These are phyloP conservation scores for Pholiota conissans DNA, from an alignment of 768 basidiomycete genomes.

Conservation along the genomic window DNA sequence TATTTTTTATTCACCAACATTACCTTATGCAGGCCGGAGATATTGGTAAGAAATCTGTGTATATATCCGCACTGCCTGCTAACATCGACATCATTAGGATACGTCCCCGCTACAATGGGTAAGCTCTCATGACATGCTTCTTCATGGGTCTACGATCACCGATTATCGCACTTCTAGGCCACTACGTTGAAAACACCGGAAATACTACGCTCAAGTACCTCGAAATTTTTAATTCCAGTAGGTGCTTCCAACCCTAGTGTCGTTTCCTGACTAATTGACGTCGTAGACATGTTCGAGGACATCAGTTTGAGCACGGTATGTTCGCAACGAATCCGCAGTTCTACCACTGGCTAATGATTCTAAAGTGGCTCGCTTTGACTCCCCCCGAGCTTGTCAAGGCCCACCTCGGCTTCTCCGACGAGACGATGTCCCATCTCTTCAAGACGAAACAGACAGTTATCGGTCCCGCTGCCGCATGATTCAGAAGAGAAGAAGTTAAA, in stretches of 20 bases:
- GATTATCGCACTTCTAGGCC: slow-evolving; percentile 36
- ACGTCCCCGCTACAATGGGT: slow-evolving; percentile 61
- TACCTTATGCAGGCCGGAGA: slow-evolving; percentile 65
- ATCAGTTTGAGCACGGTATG: slow-evolving; percentile 42
- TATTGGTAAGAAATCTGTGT: slow-evolving; percentile 37
- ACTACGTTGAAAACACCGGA: slow-evolving; percentile 69
- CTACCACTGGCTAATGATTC: not conserved
- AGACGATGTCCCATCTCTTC: slow-evolving; percentile 47
- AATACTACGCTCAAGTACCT: slow-evolving; percentile 58
- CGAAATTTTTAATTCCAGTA: slow-evolving; percentile 60
- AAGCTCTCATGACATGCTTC: not conserved
- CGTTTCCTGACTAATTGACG: not conserved
- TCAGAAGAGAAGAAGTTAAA: slow-evolving; percentile 5
- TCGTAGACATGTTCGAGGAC: slow-evolving; percentile 48
- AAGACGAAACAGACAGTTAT: slow-evolving; percentile 43
- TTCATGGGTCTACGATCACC: not conserved
- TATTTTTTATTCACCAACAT: slow-evolving; percentile 41
- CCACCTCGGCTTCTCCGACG: slow-evolving; percentile 53
- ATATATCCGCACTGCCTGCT: slow-evolving; percentile 11
- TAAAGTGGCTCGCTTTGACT: slow-evolving; percentile 58
- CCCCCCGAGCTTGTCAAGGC: slow-evolving; percentile 61
- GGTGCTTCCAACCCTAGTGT: slow-evolving; percentile 12
- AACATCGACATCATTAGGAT: slow-evolving; percentile 31
- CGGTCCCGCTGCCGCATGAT: slow-evolving; percentile 18
- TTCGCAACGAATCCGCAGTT: no score